Evolutionary conservation across 805 yeast species (phyloP), one percentile per base, ranked within the genome.

Genomic region (Metschnikowia arizonensis): DNA sequence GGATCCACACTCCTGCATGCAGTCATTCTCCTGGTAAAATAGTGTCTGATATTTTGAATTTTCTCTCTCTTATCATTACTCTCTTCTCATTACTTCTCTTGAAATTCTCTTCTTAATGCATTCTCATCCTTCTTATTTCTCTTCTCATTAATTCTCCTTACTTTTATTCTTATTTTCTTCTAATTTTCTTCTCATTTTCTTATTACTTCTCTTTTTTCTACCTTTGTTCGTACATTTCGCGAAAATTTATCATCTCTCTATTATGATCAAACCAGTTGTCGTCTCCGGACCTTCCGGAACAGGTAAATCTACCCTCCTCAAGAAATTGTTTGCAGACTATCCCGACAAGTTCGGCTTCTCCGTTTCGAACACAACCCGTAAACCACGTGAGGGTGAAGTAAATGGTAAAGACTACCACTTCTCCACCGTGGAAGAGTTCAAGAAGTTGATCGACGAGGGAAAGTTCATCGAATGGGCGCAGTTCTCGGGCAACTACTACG

Each of bases 391-490:
- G 3, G 99, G 99, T 55, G 99, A 93, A 72, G 77, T 73, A 41
- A 75, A 89, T 62, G 97, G 97, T 49, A 77, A 76, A 55, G 96
- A 95, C 62, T 93, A 93, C 76, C 83, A 91, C 68, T 93, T 91
- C 64, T 78, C 78, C 45, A 77, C 85, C 25, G 90, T 85, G 46
- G 93, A 85, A 12, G 78, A 79, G 48, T 93, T 93, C 78, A 78
- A 88, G 68, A 62, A 73, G 55, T 74, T 88, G 66, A 88, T 93
- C 53, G 82, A 74, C 9, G 81, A 82, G 19, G 72, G 79, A 36
- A 85, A 83, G 51, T 93, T 93, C 71, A 82, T 93, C 54, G 99
- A 93, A 69, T 88, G 96, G 93, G 99, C 99, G 4, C 93, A 89
- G 68, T 93, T 93, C 61, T 88, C 96, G 10, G 98, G 98, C 42